Evolutionary conservation across 2,329 filamentous ascomycete species (phyloP).

Genomic region (Westerdykella ornata): DNA sequence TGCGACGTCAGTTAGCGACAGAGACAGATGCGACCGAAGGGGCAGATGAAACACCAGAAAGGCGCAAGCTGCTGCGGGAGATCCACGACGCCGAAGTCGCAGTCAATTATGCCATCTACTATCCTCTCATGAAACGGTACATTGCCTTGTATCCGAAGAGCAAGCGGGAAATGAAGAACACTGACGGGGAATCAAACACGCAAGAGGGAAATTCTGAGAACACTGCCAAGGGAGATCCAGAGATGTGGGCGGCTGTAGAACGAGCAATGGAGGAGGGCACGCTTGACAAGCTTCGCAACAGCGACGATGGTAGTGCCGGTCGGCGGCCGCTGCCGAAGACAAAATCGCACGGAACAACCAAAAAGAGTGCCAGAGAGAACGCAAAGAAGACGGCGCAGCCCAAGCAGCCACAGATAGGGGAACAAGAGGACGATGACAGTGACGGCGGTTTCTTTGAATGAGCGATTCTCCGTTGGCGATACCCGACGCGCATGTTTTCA

Average conservation of each 20-base stretch:
- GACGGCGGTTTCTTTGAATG: slow-evolving; percentile 38
- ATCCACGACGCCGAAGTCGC: slow-evolving; percentile 68
- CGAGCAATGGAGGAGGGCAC: slow-evolving; percentile 55
- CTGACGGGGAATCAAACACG: slow-evolving; percentile 14
- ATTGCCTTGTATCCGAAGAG: slow-evolving; percentile 49
- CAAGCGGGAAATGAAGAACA: slow-evolving; percentile 19
- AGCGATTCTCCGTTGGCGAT: slow-evolving; percentile 1
- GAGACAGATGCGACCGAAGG: slow-evolving; percentile 48
- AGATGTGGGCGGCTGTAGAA: slow-evolving; percentile 65
- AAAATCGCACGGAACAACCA: slow-evolving; percentile 6
- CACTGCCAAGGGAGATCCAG: slow-evolving; percentile 43
- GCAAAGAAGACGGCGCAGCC: slow-evolving; percentile 12
- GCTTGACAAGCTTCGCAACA: slow-evolving; percentile 52
- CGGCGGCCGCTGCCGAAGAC: slow-evolving; percentile 17
- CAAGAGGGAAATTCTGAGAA: slow-evolving; percentile 20
- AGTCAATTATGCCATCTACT: slow-evolving; percentile 66
- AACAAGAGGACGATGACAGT: slow-evolving; percentile 27
- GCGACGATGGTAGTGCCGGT: slow-evolving; percentile 30
- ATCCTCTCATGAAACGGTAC: slow-evolving; percentile 65
- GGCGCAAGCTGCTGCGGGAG: slow-evolving; percentile 42
- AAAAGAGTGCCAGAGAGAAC: slow-evolving; percentile 11
- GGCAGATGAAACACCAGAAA: slow-evolving; percentile 28
- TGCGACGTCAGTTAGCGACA: slow-evolving; percentile 51
- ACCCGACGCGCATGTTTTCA: no score
- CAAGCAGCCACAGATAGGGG: slow-evolving; percentile 9